A percentile compares a stretch with the other conserved stretches of the same genome.
Conservation (phyloP, 2,329 filamentous ascomycete species). For the Claviceps quebecensis region DNA sequence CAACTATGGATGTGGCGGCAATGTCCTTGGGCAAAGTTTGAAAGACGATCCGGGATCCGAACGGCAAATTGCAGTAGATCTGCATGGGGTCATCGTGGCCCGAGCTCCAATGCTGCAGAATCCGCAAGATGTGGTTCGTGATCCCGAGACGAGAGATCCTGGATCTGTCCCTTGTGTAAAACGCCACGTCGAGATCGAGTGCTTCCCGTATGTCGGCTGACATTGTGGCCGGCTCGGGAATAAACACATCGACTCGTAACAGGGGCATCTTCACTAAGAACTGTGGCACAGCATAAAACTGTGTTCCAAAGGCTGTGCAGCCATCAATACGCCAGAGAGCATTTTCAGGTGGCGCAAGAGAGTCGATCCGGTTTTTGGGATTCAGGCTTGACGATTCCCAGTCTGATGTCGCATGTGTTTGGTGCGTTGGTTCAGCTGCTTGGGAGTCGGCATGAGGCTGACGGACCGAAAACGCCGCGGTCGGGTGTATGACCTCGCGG, state of each 20-base stretch:
- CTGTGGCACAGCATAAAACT: slow-evolving; percentile 41
- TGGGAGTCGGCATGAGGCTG: neutral
- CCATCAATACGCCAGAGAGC: slow-evolving; percentile 47
- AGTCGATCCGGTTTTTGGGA: slow-evolving; percentile 47
- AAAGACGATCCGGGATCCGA: slow-evolving; percentile 44
- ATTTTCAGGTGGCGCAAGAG: slow-evolving; percentile 28
- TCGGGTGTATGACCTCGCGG: slow-evolving; percentile 43
- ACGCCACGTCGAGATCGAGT: slow-evolving; percentile 35
- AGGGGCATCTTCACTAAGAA: slow-evolving; percentile 33
- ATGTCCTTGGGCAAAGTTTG: slow-evolving; percentile 34
- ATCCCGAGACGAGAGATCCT: slow-evolving; percentile 37
- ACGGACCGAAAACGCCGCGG: slow-evolving; percentile 31
- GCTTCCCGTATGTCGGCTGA: slow-evolving; percentile 27
- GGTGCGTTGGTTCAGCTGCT: slow-evolving; percentile 4
- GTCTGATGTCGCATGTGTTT: neutral
- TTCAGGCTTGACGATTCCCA: slow-evolving; percentile 41
- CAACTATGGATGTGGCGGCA: slow-evolving; percentile 28
- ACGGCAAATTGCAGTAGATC: slow-evolving; percentile 34
- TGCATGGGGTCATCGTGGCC: slow-evolving; percentile 14
- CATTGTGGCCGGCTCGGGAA: slow-evolving; percentile 34
- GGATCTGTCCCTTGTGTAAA: slow-evolving; percentile 38
- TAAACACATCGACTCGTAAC: slow-evolving; percentile 43
- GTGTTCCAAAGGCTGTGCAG: slow-evolving; percentile 40
- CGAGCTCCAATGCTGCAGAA: slow-evolving; percentile 37
- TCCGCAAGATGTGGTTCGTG: slow-evolving; percentile 37